Percentiles rank a stretch among this genome's conserved stretches.
These are phyloP conservation scores for Colletotrichum somersetense DNA, from an alignment of 2,329 filamentous ascomycete genomes.

Conservation along the genomic window DNA sequence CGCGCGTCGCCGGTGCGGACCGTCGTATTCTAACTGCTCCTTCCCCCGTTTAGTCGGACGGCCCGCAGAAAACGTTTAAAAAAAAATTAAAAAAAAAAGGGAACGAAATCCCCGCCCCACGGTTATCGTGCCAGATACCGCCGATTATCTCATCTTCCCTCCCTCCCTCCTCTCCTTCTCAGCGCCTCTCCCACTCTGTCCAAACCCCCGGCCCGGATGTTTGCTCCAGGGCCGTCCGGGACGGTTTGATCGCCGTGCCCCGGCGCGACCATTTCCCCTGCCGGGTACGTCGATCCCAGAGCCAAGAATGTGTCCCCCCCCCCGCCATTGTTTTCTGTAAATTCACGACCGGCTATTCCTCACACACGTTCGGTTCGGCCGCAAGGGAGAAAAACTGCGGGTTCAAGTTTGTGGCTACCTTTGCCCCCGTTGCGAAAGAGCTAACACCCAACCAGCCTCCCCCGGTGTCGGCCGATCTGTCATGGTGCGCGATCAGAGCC, in stretches of 20 bases:
- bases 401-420: too few relatives aligned
- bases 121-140: slow-evolving; percentile 25
- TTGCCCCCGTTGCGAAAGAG: not conserved
- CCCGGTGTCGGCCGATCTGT: slow-evolving; percentile 21
- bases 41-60: slow-evolving; percentile 1
- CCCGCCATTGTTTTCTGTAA: not conserved
- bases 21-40: not conserved
- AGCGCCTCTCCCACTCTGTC: too few relatives aligned
- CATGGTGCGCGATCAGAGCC: slow-evolving; percentile 20
- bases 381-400: slow-evolving; percentile 2
- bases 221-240: slow-evolving; percentile 33
- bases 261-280: slow-evolving; percentile 21
- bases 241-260: slow-evolving; percentile 39
- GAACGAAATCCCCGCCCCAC: not conserved
- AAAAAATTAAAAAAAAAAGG: too few relatives aligned
- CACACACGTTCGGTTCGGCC: not conserved
- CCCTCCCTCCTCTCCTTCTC: not conserved
- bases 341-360: not conserved
- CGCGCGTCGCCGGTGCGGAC: not conserved
- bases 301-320: slow-evolving; percentile 2
- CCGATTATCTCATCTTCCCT: slow-evolving; percentile 17
- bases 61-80: slow-evolving; percentile 1
- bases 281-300: slow-evolving; percentile 32
- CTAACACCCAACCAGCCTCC: too few relatives aligned
- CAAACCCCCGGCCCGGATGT: slow-evolving; percentile 10